These are phyloP conservation scores for Claviceps sorghi DNA, from an alignment of 2,329 filamentous ascomycete genomes.

Conservation along the genomic window DNA sequence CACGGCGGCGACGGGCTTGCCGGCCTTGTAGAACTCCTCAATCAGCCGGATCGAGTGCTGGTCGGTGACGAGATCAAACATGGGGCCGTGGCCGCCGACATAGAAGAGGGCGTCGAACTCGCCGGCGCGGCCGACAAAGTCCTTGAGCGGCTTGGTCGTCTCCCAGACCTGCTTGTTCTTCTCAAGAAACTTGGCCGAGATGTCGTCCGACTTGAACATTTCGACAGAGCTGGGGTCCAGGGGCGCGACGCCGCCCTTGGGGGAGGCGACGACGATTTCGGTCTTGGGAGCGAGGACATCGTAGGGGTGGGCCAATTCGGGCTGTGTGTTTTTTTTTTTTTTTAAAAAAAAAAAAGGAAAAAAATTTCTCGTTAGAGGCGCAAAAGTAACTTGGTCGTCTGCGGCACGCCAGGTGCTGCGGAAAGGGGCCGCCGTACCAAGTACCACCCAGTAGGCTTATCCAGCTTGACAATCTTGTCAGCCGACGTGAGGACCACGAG, in stretches of 20 bases:
- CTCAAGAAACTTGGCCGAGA: slow-evolving; percentile 39
- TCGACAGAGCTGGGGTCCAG: slow-evolving; percentile 46
- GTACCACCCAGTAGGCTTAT: slow-evolving; percentile 54
- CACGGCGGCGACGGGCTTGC: slow-evolving; percentile 50
- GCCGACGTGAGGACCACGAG: slow-evolving; percentile 59
- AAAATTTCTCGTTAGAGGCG: too few species aligned
- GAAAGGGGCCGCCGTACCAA: slow-evolving; percentile 29
- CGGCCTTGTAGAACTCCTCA: slow-evolving; percentile 43
- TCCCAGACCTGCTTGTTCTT: slow-evolving; percentile 47
- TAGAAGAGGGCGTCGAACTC: slow-evolving; percentile 51
- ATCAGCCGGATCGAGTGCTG: slow-evolving; percentile 43
- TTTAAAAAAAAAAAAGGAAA: not conserved
- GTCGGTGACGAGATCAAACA: slow-evolving; percentile 51
- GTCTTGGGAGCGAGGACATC: slow-evolving; percentile 38
- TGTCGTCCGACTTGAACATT: slow-evolving; percentile 36
- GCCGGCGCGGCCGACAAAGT: slow-evolving; percentile 38
- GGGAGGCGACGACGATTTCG: slow-evolving; percentile 45
- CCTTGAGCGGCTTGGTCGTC: slow-evolving; percentile 42
- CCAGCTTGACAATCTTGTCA: slow-evolving; percentile 29
- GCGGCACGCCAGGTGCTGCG: too few species aligned
- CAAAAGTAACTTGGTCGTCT: too few species aligned
- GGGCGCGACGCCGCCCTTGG: slow-evolving; percentile 45
- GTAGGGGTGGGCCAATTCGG: slow-evolving; percentile 52
- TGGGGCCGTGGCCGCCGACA: slow-evolving; percentile 46
- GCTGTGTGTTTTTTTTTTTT: slow-evolving; percentile 17